Evolutionary conservation across 2,329 filamentous ascomycete genomes (phyloP), one percentile per base, ranked within the genome.

Genomic region (Microcyclosporella mali): DNA sequence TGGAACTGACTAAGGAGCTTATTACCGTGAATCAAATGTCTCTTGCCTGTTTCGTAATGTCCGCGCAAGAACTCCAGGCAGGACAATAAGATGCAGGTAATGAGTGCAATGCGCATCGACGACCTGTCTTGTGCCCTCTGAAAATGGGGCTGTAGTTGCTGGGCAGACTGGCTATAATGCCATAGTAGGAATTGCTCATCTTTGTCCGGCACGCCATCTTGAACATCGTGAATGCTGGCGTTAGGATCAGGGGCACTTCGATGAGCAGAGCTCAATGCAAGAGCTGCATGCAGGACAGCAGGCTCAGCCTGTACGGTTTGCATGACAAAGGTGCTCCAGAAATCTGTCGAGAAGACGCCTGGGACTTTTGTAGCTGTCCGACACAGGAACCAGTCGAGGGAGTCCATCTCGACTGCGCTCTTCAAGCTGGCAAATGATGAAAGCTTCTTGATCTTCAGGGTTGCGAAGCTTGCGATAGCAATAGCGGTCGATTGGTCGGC

Each of bases 51-150:
- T n/a, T 14, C 6, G 14, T n/a, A 21, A n/a, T 14, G 33, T 14
- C 33, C 33, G 12, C 33, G 33, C 33, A 36, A 14, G 33, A 36
- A 36, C n/a, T 36, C 33, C 17, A 36, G 17, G 11, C 18, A 21
- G 33, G 25, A 12, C 7, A 36, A 36, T 8, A 36, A 21, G 17
- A 36, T 36, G 16, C 33, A 36, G 3, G 25, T 21, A 21, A 36
- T 36, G 12, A 36, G n/a, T 17, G 25, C 33, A 19, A 36, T 17
- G 4, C 33, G 33, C 33, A 36, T 14, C 18, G 33, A 36, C 4
- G 33, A 17, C 33, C 33, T 17, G 17, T 36, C 33, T 3, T 14
- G 14, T 3, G n/a, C 33, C 21, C 9, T 25, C 4, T 17, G 25
- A 21, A 36, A 36, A 21, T 21, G n/a, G 18, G 18, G 18, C 17